Conservation (phyloP, 2,329 filamentous ascomycete genomes). For the Aureobasidium namibiae region DNA sequence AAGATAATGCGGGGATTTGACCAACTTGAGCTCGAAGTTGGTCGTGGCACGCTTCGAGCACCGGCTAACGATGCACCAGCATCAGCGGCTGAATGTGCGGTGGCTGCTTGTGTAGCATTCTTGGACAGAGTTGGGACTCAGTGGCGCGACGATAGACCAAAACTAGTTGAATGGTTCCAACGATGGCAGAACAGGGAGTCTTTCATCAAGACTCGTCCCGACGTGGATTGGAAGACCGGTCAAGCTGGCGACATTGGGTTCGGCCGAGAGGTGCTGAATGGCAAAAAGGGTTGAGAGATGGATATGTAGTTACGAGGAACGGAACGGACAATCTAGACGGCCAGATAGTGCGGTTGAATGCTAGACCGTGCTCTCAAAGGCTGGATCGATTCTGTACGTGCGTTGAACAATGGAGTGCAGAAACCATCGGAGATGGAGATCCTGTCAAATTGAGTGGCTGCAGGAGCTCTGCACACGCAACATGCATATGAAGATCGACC, state of each 20-base stretch:
- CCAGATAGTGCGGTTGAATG: not conserved
- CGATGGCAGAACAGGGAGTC: not conserved
- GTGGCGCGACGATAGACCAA: conserved; percentile 1
- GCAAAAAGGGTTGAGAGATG: conserved; percentile 1
- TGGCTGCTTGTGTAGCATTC: not conserved
- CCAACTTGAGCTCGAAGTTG: not conserved
- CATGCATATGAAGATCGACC: conserved; percentile 8
- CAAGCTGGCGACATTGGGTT: not conserved
- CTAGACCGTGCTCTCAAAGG: not conserved
- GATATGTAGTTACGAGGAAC: not conserved
- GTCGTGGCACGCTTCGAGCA: conserved; percentile 1
- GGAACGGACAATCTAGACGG: not conserved
- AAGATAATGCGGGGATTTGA: conserved; percentile 5
- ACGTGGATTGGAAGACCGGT: conserved; percentile 4
- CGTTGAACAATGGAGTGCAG: not conserved
- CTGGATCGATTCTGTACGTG: not conserved
- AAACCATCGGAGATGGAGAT: conserved; percentile 2
- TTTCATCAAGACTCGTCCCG: not conserved
- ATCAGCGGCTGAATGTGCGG: conserved; percentile 11
- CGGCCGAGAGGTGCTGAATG: not conserved
- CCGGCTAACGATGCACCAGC: not conserved
- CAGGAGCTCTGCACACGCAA: conserved; percentile 3
- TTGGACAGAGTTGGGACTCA: not conserved
- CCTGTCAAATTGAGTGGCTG: conserved; percentile 1
- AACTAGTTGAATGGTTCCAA: conserved; percentile 1